Conservation (phyloP, 1,139 yeast genomes). For the Protomyces macrosporus region DNA sequence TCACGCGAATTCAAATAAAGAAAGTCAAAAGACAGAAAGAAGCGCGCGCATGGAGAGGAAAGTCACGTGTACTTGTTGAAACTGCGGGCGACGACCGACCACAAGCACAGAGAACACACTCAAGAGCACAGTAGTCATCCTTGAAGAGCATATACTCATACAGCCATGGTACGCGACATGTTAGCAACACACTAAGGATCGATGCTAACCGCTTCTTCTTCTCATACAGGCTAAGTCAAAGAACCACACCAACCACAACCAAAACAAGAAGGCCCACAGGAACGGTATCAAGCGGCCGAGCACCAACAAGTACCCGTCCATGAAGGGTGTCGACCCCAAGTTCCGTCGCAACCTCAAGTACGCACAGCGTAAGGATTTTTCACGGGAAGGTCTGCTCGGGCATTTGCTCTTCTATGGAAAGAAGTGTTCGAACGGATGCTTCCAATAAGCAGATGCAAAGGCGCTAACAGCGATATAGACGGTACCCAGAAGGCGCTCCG, state of each 20-base stretch:
- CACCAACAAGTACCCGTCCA: slow-evolving; percentile 95
- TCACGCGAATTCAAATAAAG: too few relatives aligned
- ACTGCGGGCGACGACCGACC: too few relatives aligned
- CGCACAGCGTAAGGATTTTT: slow-evolving; percentile 11
- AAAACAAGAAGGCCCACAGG: slow-evolving; percentile 94
- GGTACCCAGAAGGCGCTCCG: background rate
- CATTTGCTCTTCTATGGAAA: background rate
- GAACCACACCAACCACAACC: slow-evolving; percentile 99
- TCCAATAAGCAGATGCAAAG: too few relatives aligned
- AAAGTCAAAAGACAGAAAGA: too few relatives aligned
- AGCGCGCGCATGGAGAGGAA: too few relatives aligned
- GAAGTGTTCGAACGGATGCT: background rate
- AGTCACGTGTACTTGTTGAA: too few relatives aligned
- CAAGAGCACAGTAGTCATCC: too few relatives aligned
- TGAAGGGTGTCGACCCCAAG: slow-evolving; percentile 98
- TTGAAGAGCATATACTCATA: too few relatives aligned
- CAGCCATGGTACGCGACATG: background rate
- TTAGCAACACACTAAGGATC: background rate
- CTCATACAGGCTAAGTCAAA: slow-evolving; percentile 86
- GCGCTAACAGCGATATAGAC: background rate
- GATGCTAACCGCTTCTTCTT: background rate
- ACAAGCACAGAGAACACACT: too few relatives aligned
- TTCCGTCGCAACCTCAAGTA: slow-evolving; percentile 94
- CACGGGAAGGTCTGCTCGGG: background rate
- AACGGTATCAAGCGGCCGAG: slow-evolving; percentile 99